These are phyloP conservation scores for Polygonum aviculare DNA, from an alignment of 148 eudicot genomes.

Conservation along the genomic window DNA sequence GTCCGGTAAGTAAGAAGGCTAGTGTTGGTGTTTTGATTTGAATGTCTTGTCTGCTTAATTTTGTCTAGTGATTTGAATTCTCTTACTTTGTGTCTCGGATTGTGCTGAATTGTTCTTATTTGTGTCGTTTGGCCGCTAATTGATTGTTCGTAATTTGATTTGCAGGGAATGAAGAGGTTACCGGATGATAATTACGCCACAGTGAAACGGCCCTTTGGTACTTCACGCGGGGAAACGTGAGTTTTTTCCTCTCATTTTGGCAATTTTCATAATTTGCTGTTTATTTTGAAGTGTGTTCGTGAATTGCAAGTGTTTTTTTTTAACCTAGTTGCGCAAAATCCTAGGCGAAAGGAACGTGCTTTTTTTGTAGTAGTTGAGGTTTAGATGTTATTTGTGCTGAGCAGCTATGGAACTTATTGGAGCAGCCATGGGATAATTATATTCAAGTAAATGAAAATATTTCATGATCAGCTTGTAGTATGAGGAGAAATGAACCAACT, in stretches of 20 bases:
- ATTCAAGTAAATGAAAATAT: background rate
- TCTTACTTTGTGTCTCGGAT: background rate
- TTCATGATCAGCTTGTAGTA: background rate
- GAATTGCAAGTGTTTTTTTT: background rate
- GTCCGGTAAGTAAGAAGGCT: background rate
- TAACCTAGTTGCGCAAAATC: background rate
- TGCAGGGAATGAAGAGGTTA: slow-evolving; percentile 60
- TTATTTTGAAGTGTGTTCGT: background rate
- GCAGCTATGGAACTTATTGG: background rate
- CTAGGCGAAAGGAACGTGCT: background rate
- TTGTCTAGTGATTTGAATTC: background rate
- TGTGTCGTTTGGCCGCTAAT: background rate
- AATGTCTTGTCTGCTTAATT: background rate
- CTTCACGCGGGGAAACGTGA: slow-evolving; percentile 77
- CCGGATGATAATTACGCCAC: slow-evolving; percentile 56
- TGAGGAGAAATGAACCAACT: background rate
- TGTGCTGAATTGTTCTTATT: background rate
- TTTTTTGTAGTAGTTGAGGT: background rate
- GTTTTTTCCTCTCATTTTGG: slow-evolving; percentile 13
- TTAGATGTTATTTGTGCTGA: background rate
- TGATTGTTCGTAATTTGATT: background rate
- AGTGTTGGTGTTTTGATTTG: background rate
- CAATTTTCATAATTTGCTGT: slow-evolving; percentile 9
- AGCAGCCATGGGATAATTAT: background rate
- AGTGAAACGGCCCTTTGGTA: slow-evolving; percentile 62